Conservation (phyloP, 768 basidiomycete species). For the Galerina marginata region DNA sequence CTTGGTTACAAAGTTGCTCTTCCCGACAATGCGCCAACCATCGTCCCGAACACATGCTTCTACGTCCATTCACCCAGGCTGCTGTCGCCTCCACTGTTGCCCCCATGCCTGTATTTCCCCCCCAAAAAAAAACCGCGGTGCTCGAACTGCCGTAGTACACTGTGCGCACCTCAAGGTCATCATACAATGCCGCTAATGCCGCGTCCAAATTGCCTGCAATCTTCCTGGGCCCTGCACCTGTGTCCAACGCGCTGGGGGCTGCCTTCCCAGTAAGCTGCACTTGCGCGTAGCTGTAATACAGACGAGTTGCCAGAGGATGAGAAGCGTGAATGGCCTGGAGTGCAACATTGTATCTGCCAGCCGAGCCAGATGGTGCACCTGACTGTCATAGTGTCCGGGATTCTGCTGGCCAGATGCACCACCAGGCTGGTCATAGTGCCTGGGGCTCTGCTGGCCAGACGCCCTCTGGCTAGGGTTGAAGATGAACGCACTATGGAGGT, state of each 20-base stretch:
- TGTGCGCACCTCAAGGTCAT: constrained; percentile 63
- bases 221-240: constrained; percentile 7
- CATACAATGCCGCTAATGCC: constrained; percentile 44
- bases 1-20: constrained; percentile 91
- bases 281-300: constrained; percentile 68
- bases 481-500: constrained; percentile 45
- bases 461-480: constrained; percentile 46
- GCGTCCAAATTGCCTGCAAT: constrained; percentile 28
- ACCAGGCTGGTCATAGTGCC: constrained; percentile 34
- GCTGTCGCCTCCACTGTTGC: constrained; percentile 41
- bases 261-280: constrained; percentile 59
- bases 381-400: too few relatives aligned
- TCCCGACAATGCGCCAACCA: constrained; percentile 52
- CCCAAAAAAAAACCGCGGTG: constrained; percentile 39
- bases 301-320: constrained; percentile 56
- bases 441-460: constrained; percentile 35
- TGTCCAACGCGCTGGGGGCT: constrained; percentile 5
- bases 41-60: constrained; percentile 42
- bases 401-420: too few relatives aligned
- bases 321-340: constrained; percentile 35
- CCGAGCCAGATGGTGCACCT: too few relatives aligned
- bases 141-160: constrained; percentile 34
- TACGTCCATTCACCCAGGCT: constrained; percentile 55
- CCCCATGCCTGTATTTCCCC: constrained; percentile 49
- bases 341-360: constrained; percentile 30